Conservation (phyloP, 2,329 filamentous ascomycete genomes). For the Aspergillus neotritici region DNA sequence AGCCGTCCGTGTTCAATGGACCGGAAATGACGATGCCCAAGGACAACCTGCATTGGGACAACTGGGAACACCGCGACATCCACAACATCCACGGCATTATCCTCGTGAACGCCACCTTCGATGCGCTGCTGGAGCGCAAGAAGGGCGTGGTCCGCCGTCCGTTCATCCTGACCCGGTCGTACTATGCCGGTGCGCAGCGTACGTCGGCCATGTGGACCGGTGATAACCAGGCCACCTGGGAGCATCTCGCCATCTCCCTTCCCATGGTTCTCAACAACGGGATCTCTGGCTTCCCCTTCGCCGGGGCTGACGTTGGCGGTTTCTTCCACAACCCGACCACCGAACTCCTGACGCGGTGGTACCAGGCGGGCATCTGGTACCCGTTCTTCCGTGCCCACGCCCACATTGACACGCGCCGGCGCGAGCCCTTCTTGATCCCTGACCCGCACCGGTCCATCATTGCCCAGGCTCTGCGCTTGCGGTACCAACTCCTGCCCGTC, state of each 20-base stretch:
- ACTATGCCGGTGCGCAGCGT: slow-evolving; percentile 85
- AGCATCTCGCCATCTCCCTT: slow-evolving; percentile 78
- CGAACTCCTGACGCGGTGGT: slow-evolving; percentile 89
- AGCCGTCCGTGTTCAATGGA: slow-evolving; percentile 97
- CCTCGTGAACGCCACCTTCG: slow-evolving; percentile 87
- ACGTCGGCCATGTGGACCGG: slow-evolving; percentile 97
- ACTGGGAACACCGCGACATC: slow-evolving; percentile 95
- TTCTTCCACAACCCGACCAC: slow-evolving; percentile 97
- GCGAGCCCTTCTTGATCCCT: slow-evolving; percentile 83
- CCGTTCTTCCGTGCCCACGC: slow-evolving; percentile 97
- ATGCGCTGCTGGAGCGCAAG: slow-evolving; percentile 77
- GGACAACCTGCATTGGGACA: slow-evolving; percentile 84
- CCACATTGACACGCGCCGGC: slow-evolving; percentile 89
- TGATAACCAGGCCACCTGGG: slow-evolving; percentile 92
- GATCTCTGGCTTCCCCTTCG: slow-evolving; percentile 87
- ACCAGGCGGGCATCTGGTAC: slow-evolving; percentile 93
- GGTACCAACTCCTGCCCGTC: slow-evolving; percentile 81
- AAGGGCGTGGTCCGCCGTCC: slow-evolving; percentile 79
- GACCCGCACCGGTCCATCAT: slow-evolving; percentile 83
- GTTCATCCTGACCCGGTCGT: slow-evolving; percentile 88
- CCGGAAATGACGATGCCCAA: slow-evolving; percentile 98
- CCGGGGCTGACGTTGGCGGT: slow-evolving; percentile 90
- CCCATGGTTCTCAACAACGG: slow-evolving; percentile 93
- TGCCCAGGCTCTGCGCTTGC: slow-evolving; percentile 76
- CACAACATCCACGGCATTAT: slow-evolving; percentile 96